Evolutionary conservation across 192 early-diverging fungal species (phyloP), one percentile per base, ranked within the genome.

Genomic region (Backusella sp.): DNA sequence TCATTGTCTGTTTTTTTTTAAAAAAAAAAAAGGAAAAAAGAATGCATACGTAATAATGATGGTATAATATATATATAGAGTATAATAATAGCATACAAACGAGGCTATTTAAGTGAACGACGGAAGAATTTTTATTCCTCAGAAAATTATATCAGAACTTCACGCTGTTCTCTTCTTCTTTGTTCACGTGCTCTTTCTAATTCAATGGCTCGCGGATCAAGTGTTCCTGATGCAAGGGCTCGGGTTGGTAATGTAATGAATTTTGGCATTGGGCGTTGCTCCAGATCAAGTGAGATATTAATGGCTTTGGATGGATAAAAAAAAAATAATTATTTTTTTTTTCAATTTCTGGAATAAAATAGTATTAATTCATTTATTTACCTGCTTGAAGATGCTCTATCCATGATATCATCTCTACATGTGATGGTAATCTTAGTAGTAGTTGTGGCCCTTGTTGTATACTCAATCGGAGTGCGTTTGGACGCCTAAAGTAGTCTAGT

Each of bases 301-400:
- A 78, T 78, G 3, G 83, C 80, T 15, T 77, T 36, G 0, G 30
- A n/a, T 83, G 12, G 41, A 12, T 36, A 41, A 73, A 36, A 35
- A 34, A 59, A 56, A 23, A 3, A 6, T 6, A 36, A 37, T 37
- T n/a, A n/a, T 41, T 23, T 14, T 28, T 26, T 28, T 28, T 28
- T 28, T 28, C 28, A 28, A 28, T 28, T 28, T 28, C 28, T 28
- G 28, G 28, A 28, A 28, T 28, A 28, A 28, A 28, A 28, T 1
- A 28, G 37, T 39, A 39, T 11, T 39, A 39, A 39, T 39, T 39
- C 37, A 39, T 35, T 6, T 19, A 59, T 35, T 72, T 77, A 77
- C 76, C 76, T 66, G 86, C 79, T 71, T 87, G 86, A 37, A 87
- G 65, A 39, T 85, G 84, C 66, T 87, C 86, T 3, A 87, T 66